A percentile compares a stretch with the other conserved stretches of the same genome.
Evolutionary conservation across 495 filamentous ascomycete genomes (phyloP).

Genomic region (Neurospora sp.): DNA sequence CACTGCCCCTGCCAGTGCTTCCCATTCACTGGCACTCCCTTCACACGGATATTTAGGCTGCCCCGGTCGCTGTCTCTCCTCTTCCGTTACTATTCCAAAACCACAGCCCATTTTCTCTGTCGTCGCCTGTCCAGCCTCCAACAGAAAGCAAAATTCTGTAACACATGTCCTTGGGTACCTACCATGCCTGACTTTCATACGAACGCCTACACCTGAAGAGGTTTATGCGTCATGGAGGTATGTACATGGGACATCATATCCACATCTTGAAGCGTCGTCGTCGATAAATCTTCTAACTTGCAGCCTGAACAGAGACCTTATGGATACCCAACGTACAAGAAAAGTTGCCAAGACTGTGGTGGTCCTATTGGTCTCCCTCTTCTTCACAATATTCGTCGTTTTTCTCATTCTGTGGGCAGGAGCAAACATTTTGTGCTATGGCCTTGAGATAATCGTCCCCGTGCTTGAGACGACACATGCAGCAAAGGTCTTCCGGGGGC

Average conservation of each 20-base stretch:
- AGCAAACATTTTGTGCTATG: neutral
- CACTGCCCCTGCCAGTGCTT: too few species aligned
- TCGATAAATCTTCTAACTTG: neutral
- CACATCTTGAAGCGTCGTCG: neutral
- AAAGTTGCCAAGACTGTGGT: neutral
- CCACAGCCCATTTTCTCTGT: neutral
- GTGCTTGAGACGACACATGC: neutral
- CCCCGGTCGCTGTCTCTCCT: fast-evolving
- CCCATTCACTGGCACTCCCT: neutral
- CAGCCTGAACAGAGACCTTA: neutral
- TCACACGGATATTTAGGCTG: neutral
- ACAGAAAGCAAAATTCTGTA: too few species aligned
- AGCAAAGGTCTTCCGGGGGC: neutral
- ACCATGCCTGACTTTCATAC: too few species aligned
- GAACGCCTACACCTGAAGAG: too few species aligned
- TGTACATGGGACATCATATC: neutral
- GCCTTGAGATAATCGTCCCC: neutral
- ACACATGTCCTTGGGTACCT: too few species aligned
- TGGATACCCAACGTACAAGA: neutral
- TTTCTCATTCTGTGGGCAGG: neutral
- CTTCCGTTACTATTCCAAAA: neutral
- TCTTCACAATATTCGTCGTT: neutral
- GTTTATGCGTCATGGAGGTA: too few species aligned
- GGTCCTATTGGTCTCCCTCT: neutral
- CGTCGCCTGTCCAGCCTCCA: neutral